Conservation (phyloP, 371 early-diverging fungal species). For the Mortierella sp. region DNA sequence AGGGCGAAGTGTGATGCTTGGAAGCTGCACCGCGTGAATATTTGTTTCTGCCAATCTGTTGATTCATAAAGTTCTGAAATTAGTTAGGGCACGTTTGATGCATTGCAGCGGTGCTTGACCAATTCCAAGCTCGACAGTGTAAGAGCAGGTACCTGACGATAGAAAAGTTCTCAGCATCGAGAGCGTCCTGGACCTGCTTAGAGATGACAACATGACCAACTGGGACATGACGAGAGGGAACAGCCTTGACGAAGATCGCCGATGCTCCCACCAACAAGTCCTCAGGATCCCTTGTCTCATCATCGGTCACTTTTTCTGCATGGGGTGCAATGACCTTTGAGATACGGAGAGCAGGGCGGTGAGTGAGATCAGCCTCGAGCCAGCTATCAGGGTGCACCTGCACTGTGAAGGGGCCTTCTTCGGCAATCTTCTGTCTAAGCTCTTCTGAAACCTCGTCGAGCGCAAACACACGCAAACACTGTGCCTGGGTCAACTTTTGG, state of each 20-base stretch:
- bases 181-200: slow-evolving; percentile 58
- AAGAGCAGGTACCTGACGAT: slow-evolving; percentile 59
- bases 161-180: slow-evolving; percentile 63
- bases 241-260: slow-evolving; percentile 59
- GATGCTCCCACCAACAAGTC: slow-evolving; percentile 40
- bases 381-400: slow-evolving; percentile 56
- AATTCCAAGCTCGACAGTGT: background rate
- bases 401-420: slow-evolving; percentile 39
- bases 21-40: slow-evolving; percentile 21
- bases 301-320: slow-evolving; percentile 46
- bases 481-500: slow-evolving; percentile 36
- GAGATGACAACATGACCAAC: slow-evolving; percentile 66
- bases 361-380: slow-evolving; percentile 42
- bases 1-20: slow-evolving; percentile 41
- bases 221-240: slow-evolving; percentile 57
- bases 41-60: slow-evolving; percentile 60
- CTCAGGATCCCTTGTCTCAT: slow-evolving; percentile 50
- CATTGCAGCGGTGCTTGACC: background rate
- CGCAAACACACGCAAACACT: slow-evolving; percentile 52
- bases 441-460: slow-evolving; percentile 48
- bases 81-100: background rate
- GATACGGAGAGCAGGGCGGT: slow-evolving; percentile 36
- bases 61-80: too few species aligned
- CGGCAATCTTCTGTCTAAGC: slow-evolving; percentile 20
- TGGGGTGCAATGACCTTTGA: slow-evolving; percentile 56